Conservation (phyloP, 2,329 filamentous ascomycete genomes). For the Periconia macrospinosa region DNA sequence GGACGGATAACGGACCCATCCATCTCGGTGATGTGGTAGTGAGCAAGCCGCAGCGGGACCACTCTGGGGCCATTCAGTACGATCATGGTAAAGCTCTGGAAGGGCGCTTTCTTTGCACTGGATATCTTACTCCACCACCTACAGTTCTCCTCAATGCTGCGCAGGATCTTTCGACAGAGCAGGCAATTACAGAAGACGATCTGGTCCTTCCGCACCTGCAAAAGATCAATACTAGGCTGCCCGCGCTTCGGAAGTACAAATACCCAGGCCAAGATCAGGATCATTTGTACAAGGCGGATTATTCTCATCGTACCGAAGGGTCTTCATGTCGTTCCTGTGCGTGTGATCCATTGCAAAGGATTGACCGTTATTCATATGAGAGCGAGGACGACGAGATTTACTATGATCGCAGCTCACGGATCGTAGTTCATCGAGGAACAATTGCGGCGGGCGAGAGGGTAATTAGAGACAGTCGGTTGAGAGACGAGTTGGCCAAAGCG, state of each 20-base stretch:
- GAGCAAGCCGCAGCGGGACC: not conserved
- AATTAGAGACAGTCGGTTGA: conserved; percentile 2
- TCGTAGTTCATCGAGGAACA: conserved; percentile 11
- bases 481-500: conserved; percentile 8
- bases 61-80: conserved; percentile 13
- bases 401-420: conserved; percentile 30
- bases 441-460: conserved; percentile 1
- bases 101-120: conserved; percentile 5
- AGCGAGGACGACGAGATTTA: conserved; percentile 8
- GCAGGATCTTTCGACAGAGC: not conserved
- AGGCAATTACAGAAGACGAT: not conserved
- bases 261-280: not conserved
- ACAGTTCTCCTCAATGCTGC: conserved; percentile 5
- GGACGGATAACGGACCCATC: conserved; percentile 1
- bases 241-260: conserved; percentile 1
- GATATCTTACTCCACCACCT: conserved; percentile 5
- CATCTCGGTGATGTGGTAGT: conserved; percentile 1
- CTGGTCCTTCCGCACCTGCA: not conserved
- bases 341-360: not conserved
- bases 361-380: not conserved
- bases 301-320: not conserved
- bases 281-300: not conserved
- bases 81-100: conserved; percentile 6
- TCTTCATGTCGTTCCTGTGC: not conserved
- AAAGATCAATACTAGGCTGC: not conserved